Evolutionary conservation across 768 basidiomycete species (phyloP), one percentile per base, ranked within the genome.

Genomic region (Macrolepiota dolichaula): DNA sequence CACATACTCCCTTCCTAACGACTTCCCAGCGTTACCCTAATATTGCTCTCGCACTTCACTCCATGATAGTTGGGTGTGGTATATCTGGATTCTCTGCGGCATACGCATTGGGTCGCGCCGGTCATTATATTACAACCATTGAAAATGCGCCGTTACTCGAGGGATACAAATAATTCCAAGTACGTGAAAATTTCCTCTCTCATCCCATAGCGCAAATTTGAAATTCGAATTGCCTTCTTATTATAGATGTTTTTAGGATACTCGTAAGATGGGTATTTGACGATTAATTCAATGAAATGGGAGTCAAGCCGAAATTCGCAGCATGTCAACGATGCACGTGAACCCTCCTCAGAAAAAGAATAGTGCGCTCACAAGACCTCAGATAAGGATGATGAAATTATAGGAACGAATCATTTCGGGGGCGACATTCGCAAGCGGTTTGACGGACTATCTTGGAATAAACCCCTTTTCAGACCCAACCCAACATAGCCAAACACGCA

Each of bases 211-310:
- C 1, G 17, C 17, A 35, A 35, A 3, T 1, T 22, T 37, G 4
- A 35, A 35, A 3, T 1, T 22, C 36, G 4, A 17, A 3, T 22
- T 19, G 10, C 7, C 46, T 22, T 12, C 3, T 42, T 42, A 17
- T 42, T 9, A n/a, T 15, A 53, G 52, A 83, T 63, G 46, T 82
- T 15, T 74, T 72, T 19, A 71, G 78, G n/a, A 73, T 83, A 10
- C 70, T 85, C 54, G 72, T 78, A 37, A 73, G 80, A 1, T 85
- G 83, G 82, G 83, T 83, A 17, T 73, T 84, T 4, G 74, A 70
- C 0, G 72, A 79, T 1, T 70, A 74, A 29, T 69, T 85, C 6
- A 68, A 75, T 4, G 64, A 73, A 51, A 46, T 77, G 2, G 70
- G 70, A 0, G 78, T 82, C 25, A 66, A 72, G 38, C 82, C 82